A percentile compares a stretch with the other conserved stretches of the same genome.
These are phyloP conservation scores for Backusella westeae DNA, from an alignment of 192 early-diverging fungal genomes.

Conservation along the genomic window DNA sequence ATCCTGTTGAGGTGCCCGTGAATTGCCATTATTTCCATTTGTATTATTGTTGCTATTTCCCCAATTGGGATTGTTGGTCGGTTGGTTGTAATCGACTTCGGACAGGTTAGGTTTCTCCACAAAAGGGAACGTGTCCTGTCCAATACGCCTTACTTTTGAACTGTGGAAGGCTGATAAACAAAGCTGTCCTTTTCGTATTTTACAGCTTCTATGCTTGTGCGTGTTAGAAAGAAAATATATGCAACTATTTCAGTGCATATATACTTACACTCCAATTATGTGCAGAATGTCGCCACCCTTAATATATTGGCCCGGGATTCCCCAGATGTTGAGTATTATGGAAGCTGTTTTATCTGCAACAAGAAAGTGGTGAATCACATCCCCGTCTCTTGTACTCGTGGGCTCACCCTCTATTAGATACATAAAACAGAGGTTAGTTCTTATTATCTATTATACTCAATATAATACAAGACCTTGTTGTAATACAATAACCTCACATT, in stretches of 20 bases:
- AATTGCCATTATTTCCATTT: neutral
- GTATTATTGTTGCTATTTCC: neutral
- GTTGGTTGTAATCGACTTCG: constrained; percentile 4
- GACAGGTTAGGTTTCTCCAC: constrained; percentile 38
- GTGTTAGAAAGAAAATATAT: neutral
- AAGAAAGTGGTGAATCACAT: constrained; percentile 55
- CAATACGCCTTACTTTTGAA: constrained; percentile 56
- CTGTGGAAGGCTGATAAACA: constrained; percentile 48
- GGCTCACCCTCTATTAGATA: constrained; percentile 33
- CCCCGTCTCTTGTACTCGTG: constrained; percentile 45
- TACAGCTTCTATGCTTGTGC: constrained; percentile 38
- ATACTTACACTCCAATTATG: constrained; percentile 44
- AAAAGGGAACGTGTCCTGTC: constrained; percentile 47
- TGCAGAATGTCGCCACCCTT: constrained; percentile 61
- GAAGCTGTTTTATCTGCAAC: constrained; percentile 60
- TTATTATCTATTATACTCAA: neutral
- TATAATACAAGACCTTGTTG: constrained; percentile 38
- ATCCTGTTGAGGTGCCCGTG: neutral
- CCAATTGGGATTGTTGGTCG: neutral
- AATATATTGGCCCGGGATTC: constrained; percentile 46
- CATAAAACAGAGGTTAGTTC: neutral
- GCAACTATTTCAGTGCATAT: neutral
- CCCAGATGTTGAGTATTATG: constrained; percentile 60
- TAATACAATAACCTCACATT: constrained; percentile 65
- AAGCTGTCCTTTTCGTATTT: constrained; percentile 52